phyloP scores from a whole-genome alignment of 2,329 filamentous ascomycete species.

The Fulvia fulva region DNA sequence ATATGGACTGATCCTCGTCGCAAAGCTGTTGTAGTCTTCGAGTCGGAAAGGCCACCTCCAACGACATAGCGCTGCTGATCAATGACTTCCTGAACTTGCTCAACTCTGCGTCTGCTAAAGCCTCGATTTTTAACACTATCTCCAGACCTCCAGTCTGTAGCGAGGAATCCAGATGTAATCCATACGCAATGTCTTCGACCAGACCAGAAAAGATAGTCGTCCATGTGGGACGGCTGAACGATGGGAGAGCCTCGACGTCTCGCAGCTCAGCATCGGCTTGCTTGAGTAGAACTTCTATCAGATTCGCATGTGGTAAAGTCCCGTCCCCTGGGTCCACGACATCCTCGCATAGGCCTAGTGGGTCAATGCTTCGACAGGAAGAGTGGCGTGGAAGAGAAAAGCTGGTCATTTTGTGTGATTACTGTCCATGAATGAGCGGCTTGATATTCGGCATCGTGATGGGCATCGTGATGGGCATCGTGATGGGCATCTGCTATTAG shows the following conservation, averaged over 20 bases:
- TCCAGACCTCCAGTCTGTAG: constrained; percentile 3
- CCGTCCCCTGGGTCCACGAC: background rate
- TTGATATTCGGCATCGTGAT: no score
- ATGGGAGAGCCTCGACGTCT: background rate
- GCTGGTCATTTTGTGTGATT: background rate
- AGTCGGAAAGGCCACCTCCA: background rate
- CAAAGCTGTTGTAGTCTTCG: constrained; percentile 2
- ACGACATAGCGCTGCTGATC: background rate
- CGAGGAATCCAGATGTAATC: constrained; percentile 5
- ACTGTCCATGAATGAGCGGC: no score
- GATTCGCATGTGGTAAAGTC: background rate
- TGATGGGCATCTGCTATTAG: background rate
- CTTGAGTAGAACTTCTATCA: background rate
- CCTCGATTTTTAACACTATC: background rate
- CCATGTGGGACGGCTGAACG: background rate
- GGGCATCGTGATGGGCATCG: no score
- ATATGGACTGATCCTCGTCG: background rate
- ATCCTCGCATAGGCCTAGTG: constrained; percentile 8
- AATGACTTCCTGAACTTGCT: background rate
- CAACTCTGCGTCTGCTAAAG: background rate
- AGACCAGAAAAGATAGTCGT: background rate
- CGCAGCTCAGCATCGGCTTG: background rate
- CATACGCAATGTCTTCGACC: constrained; percentile 13
- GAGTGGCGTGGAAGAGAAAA: constrained; percentile 4
- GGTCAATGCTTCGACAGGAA: constrained; percentile 9